Conservation (phyloP, 2,329 filamentous ascomycete species). For the Trichophyton verrucosum region DNA sequence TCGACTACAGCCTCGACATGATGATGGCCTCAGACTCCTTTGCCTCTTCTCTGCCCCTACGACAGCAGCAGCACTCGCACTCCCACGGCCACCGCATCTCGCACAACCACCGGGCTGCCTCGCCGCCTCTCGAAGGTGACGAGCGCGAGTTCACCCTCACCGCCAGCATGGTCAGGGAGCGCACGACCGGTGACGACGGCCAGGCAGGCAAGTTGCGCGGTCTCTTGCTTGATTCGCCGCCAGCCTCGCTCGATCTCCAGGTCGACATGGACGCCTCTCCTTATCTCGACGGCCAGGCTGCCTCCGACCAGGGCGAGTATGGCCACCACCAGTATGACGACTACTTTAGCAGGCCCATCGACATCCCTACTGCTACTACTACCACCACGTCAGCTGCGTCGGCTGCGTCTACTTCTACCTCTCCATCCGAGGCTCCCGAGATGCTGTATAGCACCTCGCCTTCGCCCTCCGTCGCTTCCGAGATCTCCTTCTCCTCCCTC, state of each 20-base stretch:
- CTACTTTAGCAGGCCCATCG: slow-evolving; percentile 3
- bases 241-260: not conserved
- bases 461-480: slow-evolving; percentile 31
- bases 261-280: slow-evolving; percentile 6
- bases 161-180: slow-evolving; percentile 64
- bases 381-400: no score
- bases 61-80: slow-evolving; percentile 6
- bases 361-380: not conserved
- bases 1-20: slow-evolving; percentile 80
- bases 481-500: slow-evolving; percentile 28
- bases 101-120: slow-evolving; percentile 45
- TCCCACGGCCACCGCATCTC: slow-evolving; percentile 45
- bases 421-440: slow-evolving; percentile 17
- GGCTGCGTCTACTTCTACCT: slow-evolving; percentile 8
- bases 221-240: slow-evolving; percentile 32
- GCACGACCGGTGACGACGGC: slow-evolving; percentile 28
- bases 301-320: not conserved
- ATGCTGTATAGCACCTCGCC: slow-evolving; percentile 30
- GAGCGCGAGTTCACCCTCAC: slow-evolving; percentile 77
- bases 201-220: slow-evolving; percentile 6
- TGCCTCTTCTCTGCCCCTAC: slow-evolving; percentile 7
- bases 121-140: slow-evolving; percentile 15
- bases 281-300: not conserved
- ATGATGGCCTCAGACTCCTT: slow-evolving; percentile 35
- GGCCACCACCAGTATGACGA: not conserved